These are phyloP conservation scores for Epicoccum sorghinum DNA, from an alignment of 2,329 filamentous ascomycete genomes.

Conservation along the genomic window DNA sequence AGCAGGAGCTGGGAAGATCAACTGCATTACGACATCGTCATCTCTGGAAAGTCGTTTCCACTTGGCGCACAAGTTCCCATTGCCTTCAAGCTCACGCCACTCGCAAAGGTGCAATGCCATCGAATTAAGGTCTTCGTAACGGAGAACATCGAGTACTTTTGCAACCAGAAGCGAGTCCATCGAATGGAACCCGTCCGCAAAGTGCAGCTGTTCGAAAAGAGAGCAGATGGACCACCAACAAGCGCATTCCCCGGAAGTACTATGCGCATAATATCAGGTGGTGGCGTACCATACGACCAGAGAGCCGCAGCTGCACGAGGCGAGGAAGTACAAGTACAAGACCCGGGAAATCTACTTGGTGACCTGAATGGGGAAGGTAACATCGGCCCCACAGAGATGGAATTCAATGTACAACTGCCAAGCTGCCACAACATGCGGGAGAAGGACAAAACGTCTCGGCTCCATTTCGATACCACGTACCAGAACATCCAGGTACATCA, in stretches of 20 bases:
- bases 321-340: constrained; percentile 59
- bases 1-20: constrained; percentile 95
- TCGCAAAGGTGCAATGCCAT: constrained; percentile 93
- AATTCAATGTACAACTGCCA: constrained; percentile 90
- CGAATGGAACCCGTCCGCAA: constrained; percentile 84
- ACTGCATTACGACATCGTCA: constrained; percentile 93
- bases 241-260: constrained; percentile 77
- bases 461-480: constrained; percentile 92
- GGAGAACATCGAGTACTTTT: constrained; percentile 91
- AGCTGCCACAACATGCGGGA: constrained; percentile 84
- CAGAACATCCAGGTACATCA: constrained; percentile 93
- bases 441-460: constrained; percentile 67
- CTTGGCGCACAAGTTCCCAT: constrained; percentile 88
- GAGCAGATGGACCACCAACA: constrained; percentile 76
- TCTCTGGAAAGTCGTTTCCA: constrained; percentile 93
- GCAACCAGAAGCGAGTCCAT: constrained; percentile 81
- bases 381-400: constrained; percentile 89
- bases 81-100: constrained; percentile 88
- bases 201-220: constrained; percentile 85
- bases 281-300: constrained; percentile 73
- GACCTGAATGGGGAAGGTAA: constrained; percentile 75
- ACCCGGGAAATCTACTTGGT: constrained; percentile 75
- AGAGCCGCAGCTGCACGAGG: constrained; percentile 63
- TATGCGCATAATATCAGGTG: constrained; percentile 77
- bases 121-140: constrained; percentile 90